Conservation (phyloP, 441 rosid genomes). For the Metrosideros polymorpha region DNA sequence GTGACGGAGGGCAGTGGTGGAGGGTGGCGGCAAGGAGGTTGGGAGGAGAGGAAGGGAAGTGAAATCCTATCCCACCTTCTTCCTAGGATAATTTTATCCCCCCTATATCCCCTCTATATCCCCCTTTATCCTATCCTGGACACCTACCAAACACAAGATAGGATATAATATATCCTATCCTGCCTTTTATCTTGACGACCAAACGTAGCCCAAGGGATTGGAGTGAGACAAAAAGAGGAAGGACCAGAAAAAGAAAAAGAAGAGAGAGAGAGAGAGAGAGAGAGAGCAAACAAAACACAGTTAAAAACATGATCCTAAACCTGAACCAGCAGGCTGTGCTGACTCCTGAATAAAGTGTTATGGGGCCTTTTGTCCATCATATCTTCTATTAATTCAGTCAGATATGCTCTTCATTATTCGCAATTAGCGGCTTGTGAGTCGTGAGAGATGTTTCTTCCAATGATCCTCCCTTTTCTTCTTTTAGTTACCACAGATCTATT, state of each 20-base stretch:
- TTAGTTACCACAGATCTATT: neutral
- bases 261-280: neutral
- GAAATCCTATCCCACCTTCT: no score
- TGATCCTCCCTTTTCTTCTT: neutral
- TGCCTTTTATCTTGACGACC: no score
- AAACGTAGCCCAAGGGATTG: neutral
- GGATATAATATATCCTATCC: no score
- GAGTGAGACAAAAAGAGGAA: neutral
- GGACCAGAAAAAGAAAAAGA: neutral
- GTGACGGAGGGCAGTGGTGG: no score
- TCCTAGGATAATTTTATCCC: no score
- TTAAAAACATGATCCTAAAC: neutral
- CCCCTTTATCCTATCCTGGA: no score
- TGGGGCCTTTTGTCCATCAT: neutral
- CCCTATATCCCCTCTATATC: no score
- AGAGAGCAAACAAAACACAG: neutral
- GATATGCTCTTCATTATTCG: neutral
- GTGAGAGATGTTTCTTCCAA: neutral
- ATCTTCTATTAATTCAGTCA: neutral
- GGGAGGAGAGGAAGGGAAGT: no score
- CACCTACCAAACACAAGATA: no score
- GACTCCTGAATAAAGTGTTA: neutral
- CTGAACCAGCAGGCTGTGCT: neutral
- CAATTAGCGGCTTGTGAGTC: neutral
- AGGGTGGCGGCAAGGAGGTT: no score